These are phyloP conservation scores for Ustilago cynodontis DNA, from an alignment of 1,284 basidiomycete species.

Conservation along the genomic window DNA sequence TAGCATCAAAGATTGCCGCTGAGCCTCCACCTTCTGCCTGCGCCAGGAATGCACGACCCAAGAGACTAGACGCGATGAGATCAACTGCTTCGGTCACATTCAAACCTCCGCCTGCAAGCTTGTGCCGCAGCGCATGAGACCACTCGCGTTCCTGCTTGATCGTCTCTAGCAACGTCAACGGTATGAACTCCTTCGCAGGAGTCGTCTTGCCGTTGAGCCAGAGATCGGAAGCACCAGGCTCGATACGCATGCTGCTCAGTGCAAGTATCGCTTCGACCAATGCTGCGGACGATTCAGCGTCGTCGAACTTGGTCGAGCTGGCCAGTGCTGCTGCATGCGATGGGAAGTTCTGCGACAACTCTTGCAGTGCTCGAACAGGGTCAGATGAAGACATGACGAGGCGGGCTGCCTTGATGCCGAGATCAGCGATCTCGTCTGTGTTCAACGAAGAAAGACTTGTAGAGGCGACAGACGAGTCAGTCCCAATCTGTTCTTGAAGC, in stretches of 20 bases:
- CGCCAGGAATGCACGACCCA: conserved; percentile 42
- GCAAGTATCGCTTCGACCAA: conserved; percentile 42
- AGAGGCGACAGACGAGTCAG: conserved; percentile 5
- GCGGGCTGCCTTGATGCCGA: conserved; percentile 55
- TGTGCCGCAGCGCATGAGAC: conserved; percentile 71
- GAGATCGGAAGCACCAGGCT: conserved; percentile 54
- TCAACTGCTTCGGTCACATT: conserved; percentile 79
- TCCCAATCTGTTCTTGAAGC: conserved; percentile 39
- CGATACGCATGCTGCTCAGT: conserved; percentile 37
- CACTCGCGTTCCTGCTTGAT: conserved; percentile 80
- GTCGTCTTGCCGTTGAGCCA: conserved; percentile 65
- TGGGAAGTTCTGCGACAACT: conserved; percentile 66
- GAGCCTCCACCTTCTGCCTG: conserved; percentile 69
- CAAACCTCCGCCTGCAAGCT: conserved; percentile 77
- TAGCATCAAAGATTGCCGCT: conserved; percentile 63
- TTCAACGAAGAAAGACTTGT: conserved; percentile 24
- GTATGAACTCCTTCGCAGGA: conserved; percentile 39
- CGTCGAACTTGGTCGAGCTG: conserved; percentile 40
- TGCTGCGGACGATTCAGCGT: conserved; percentile 20
- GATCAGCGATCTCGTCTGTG: conserved; percentile 30
- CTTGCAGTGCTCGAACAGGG: conserved; percentile 59
- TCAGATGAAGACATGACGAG: conserved; percentile 55
- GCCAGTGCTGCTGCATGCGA: conserved; percentile 53
- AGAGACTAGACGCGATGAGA: conserved; percentile 72
- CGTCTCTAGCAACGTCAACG: conserved; percentile 40